Evolutionary conservation across 1,284 basidiomycete genomes (phyloP).

Genomic region (Pseudozyma sp.): DNA sequence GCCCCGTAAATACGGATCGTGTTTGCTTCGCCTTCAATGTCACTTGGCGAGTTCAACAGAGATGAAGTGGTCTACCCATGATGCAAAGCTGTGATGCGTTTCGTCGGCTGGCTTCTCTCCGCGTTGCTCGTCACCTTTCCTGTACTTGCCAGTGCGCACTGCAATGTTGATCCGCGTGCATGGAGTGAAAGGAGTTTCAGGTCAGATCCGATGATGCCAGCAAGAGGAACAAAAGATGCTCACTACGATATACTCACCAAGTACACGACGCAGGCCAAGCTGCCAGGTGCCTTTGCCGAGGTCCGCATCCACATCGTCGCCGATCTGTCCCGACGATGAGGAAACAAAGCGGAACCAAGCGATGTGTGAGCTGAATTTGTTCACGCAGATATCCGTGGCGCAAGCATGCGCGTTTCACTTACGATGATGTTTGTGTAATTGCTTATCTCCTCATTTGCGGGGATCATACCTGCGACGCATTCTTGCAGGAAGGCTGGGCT

Average conservation of each 20-base stretch:
- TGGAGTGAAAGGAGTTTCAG: neutral
- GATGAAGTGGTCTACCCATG: conserved; percentile 41
- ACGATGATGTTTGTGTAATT: conserved; percentile 42
- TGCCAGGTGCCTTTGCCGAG: conserved; percentile 45
- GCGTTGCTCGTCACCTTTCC: conserved; percentile 30
- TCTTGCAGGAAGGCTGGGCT: conserved; percentile 35
- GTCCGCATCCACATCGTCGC: conserved; percentile 45
- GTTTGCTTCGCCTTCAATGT: neutral
- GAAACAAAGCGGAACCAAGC: neutral
- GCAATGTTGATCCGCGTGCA: neutral
- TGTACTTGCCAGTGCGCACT: conserved; percentile 46
- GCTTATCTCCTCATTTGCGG: conserved; percentile 2
- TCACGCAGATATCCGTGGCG: neutral
- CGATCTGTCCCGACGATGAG: conserved; percentile 23
- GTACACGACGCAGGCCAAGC: conserved; percentile 37
- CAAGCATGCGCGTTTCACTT: conserved; percentile 3
- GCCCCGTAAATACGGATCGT: neutral
- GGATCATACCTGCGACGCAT: conserved; percentile 44
- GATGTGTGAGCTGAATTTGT: neutral
- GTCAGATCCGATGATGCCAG: neutral
- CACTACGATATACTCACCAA: conserved; percentile 24
- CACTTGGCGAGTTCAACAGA: conserved; percentile 10
- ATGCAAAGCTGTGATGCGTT: conserved; percentile 25
- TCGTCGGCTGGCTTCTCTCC: conserved; percentile 25
- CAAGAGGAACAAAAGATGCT: neutral